These are phyloP conservation scores for Saccharomyces hybrid DNA, from an alignment of 1,139 yeast genomes.

Conservation along the genomic window DNA sequence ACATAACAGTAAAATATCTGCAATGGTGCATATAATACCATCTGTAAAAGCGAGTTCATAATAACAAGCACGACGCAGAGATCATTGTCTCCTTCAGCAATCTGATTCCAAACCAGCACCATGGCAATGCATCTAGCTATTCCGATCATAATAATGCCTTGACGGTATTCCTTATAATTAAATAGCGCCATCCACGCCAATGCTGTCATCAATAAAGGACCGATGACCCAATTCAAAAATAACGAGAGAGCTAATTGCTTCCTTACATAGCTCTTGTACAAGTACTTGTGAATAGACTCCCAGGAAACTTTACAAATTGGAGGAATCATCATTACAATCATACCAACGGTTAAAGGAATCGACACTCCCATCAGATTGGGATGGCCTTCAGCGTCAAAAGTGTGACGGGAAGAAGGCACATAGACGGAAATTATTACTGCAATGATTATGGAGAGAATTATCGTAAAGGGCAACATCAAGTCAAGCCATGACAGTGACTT, in stretches of 20 bases:
- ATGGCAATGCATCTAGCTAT: conserved; percentile 57
- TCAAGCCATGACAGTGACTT: conserved; percentile 7
- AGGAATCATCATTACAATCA: conserved; percentile 53
- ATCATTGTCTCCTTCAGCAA: conserved; percentile 46
- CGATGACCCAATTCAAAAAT: conserved; percentile 47
- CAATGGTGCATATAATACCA: conserved; percentile 49
- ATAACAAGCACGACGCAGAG: conserved; percentile 49
- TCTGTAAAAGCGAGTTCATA: conserved; percentile 46
- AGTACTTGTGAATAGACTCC: conserved; percentile 35
- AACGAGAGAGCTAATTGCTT: conserved; percentile 38
- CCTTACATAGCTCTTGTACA: conserved; percentile 27
- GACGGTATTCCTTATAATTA: conserved; percentile 43
- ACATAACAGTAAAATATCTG: conserved; percentile 42
- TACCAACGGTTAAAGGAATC: conserved; percentile 46
- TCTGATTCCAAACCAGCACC: conserved; percentile 56
- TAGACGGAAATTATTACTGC: conserved; percentile 10
- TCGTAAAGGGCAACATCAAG: conserved; percentile 9
- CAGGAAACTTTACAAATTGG: conserved; percentile 49
- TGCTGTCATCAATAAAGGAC: conserved; percentile 53
- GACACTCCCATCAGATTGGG: conserved; percentile 10
- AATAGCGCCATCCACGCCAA: conserved; percentile 50
- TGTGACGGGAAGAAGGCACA: conserved; percentile 5
- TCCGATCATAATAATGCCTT: conserved; percentile 53
- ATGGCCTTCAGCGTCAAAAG: conserved; percentile 6
- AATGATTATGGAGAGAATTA: conserved; percentile 8